Evolutionary conservation across 805 yeast species (phyloP), one percentile per base, ranked within the genome.

Genomic region (Lachancea nothofagi): DNA sequence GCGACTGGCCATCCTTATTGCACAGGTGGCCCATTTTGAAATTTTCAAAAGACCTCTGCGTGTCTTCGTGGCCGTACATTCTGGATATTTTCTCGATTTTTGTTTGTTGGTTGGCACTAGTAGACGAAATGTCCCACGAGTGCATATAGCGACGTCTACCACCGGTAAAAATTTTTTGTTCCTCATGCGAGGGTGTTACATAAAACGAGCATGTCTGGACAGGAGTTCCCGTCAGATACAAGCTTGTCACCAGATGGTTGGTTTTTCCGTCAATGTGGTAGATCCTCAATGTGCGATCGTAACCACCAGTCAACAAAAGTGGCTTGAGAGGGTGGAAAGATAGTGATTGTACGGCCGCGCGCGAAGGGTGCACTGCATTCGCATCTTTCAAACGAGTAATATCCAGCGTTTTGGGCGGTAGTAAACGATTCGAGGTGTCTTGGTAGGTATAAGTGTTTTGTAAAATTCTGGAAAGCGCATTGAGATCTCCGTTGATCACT

Each of bases 121-220:
- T 42, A 10, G 46, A 36, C 12, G 77, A 76, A 36, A 93, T 69
- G 61, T 88, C 89, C 96, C 97, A 89, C 35, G 87, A 80, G 64
- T 83, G 86, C 86, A 93, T 80, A 58, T 81, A 89, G 42, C 85
- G 74, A 67, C 98, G 77, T 65, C 97, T 78, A 44, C 97, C 98
- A 45, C 83, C 95, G 2, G 94, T 84, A 56, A 77, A 81, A 7
- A 90, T 45, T 68, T 65, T 50, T 70, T 67, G 54, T 68, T 72
- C 46, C 14, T 17, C 19, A 19, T 46, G 37, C 10, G 40, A 38
- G 25, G 53, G 51, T 3, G 61, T 45, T 5, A 55, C 54, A 38
- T 60, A 61, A 29, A 61, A 59, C 5, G 53, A 33, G 48, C 95
- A 89, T 0, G 84, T 74, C 49, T 81, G 83, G 33, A 93, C 72